Conservation (phyloP, 768 basidiomycete species). For the Trametes cinnabarina region DNA sequence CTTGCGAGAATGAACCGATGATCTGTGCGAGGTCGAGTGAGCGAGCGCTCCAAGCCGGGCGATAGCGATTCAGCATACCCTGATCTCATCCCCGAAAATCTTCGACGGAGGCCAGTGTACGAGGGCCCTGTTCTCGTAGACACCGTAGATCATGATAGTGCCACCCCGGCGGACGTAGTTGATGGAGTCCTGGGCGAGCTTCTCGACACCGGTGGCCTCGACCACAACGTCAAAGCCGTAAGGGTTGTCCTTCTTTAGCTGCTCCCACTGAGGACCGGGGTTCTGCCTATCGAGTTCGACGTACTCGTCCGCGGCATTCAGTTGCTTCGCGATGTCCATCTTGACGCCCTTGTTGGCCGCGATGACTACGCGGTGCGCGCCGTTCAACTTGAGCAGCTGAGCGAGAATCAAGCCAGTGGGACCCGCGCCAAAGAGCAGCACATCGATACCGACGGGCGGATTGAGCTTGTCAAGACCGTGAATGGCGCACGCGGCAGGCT, state of each 20-base stretch:
- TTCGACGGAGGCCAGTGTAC: slow-evolving; percentile 88
- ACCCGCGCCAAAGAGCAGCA: slow-evolving; percentile 82
- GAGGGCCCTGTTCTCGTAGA: slow-evolving; percentile 82
- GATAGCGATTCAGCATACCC: slow-evolving; percentile 31
- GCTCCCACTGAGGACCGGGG: slow-evolving; percentile 75
- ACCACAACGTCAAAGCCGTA: slow-evolving; percentile 73
- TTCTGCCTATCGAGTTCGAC: slow-evolving; percentile 78
- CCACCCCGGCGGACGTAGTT: slow-evolving; percentile 89
- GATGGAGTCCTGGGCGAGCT: slow-evolving; percentile 81
- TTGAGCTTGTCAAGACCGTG: slow-evolving; percentile 89
- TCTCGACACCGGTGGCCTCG: slow-evolving; percentile 84
- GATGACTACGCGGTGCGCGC: slow-evolving; percentile 75
- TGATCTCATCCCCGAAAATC: slow-evolving; percentile 75
- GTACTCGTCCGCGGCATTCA: slow-evolving; percentile 83
- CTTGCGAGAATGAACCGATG: slow-evolving; percentile 91
- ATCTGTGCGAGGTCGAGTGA: slow-evolving; percentile 47
- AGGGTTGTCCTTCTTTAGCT: slow-evolving; percentile 78
- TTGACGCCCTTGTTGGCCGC: slow-evolving; percentile 91
- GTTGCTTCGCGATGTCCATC: slow-evolving; percentile 78
- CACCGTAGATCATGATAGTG: slow-evolving; percentile 86
- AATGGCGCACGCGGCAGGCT: slow-evolving; percentile 89
- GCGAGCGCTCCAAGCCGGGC: neutral
- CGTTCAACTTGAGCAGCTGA: slow-evolving; percentile 85
- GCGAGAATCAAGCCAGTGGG: slow-evolving; percentile 88
- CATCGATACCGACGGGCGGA: slow-evolving; percentile 80